Conservation (phyloP, 768 basidiomycete species). For the Auricularia heimuer region DNA sequence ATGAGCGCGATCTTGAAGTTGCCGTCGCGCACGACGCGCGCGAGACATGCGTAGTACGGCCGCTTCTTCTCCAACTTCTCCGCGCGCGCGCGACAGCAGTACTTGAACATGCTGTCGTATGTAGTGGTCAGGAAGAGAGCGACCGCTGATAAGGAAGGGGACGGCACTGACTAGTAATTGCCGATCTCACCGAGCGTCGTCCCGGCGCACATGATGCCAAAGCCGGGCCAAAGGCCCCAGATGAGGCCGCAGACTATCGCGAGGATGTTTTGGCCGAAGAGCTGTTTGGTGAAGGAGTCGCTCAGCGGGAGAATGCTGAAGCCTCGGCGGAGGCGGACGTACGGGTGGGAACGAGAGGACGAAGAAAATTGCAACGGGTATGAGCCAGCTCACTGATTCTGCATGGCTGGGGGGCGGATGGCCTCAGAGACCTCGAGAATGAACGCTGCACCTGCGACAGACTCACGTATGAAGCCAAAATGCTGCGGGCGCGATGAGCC, state of each 20-base stretch:
- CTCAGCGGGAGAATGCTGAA: not conserved
- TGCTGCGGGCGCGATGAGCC: not conserved
- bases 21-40: slow-evolving; percentile 65
- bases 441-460: not conserved
- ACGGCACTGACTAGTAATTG: slow-evolving; percentile 61
- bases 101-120: slow-evolving; percentile 62
- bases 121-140: not conserved
- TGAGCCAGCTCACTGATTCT: slow-evolving; percentile 47
- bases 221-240: slow-evolving; percentile 82
- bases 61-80: slow-evolving; percentile 45
- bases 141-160: slow-evolving; percentile 24
- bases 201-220: slow-evolving; percentile 53
- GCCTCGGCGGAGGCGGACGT: slow-evolving; percentile 12
- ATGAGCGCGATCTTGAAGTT: slow-evolving; percentile 79
- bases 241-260: slow-evolving; percentile 82
- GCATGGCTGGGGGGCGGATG: not conserved
- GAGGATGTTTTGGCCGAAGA: slow-evolving; percentile 92
- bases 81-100: slow-evolving; percentile 62
- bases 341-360: slow-evolving; percentile 81
- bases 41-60: slow-evolving; percentile 38
- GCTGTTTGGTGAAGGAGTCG: slow-evolving; percentile 23
- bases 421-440: not conserved
- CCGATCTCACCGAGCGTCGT: slow-evolving; percentile 81
- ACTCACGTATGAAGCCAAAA: not conserved
- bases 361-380: slow-evolving; percentile 74